Evolutionary conservation across 163 green algal species (phyloP), one percentile per base, ranked within the genome.

Genomic region (Trebouxia gelatinosa): DNA sequence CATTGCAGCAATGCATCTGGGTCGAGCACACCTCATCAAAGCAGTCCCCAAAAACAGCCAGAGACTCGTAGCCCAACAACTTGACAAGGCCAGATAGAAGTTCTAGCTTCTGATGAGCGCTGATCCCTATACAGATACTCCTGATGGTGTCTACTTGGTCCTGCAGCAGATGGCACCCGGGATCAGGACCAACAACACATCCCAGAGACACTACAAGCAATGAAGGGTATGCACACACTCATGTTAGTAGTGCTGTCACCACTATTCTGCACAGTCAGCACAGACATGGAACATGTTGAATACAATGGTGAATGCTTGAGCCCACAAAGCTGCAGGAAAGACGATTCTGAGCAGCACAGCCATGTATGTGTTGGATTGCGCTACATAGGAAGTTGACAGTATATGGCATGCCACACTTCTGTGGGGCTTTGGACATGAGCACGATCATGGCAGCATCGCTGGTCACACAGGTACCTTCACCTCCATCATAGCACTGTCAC

Each of bases 61-160:
- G 62, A 23, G 84, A 90, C 78, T 97, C 92, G 62, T 89, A 97
- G 78, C 92, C 92, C 48, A 97, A 85, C 74, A 94, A 82, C 64
- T 72, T 66, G 43, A 96, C 81, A 39, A 97, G 85, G 9, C 59
- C 67, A n/a, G 80, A 39, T 66, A 97, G 89, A 77, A 91, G 85
- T 32, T 97, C 93, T 74, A 97, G 90, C 87, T 97, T 97, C 89
- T 97, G 92, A 80, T 96, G 91, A 13, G 90, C 91, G 31, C 77
- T 89, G 26, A 94, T 82, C 70, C 91, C 92, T 19, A 97, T 86
- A 66, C 81, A 87, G 57, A 95, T 88, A 59, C 84, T 80, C 37
- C 88, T 81, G 50, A 96, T 86, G 43, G 87, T 92, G 43, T 95
- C 91, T 5, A 90, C 88, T 0, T 81, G 84, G 84, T 97, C 91